Evolutionary conservation across 495 filamentous ascomycete genomes (phyloP), one percentile per base, ranked within the genome.

Genomic region (Neurospora africana): DNA sequence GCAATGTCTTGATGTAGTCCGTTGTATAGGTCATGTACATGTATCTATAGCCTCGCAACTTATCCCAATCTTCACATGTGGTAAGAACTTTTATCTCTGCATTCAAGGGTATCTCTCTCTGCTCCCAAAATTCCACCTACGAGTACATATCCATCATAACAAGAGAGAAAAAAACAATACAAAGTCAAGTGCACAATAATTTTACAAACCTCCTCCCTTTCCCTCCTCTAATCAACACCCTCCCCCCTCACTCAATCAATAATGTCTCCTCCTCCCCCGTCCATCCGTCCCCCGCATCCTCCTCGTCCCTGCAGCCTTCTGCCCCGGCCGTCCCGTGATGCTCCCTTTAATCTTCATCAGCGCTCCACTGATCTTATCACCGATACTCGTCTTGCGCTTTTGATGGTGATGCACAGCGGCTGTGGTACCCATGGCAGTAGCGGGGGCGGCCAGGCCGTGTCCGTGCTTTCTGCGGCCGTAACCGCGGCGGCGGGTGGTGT

Each of bases 281-380:
- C 90, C 90, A 79, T 92, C 91, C 40, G 90, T 92, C 17, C 90
- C 90, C 74, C 88, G 85, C 89, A 92, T 91, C 21, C 90, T 81
- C 40, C 89, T 83, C 33, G 90, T 91, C 13, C 91, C 90, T 69
- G 90, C 91, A 79, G 89, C 90, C 86, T 91, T 92, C 69, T 88
- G 76, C 7, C 87, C 91, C 2, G 91, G 88, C 10, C 89, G 82
- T 23, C 83, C 74, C 0, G 88, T 92, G 67, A 92, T 76, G 23
- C 82, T 84, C 4, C 91, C 90, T 78, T 87, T 88, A 69, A 93
- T 75, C 81, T 83, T 89, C 81, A 91, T 76, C 77, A 93, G 80
- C 0, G 90, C 90, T 7, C 91, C 91, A 4, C 84, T 87, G 75
- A 93, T 82, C 79, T 92, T 92, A 79, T 92, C 90, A 27, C 90